phyloP scores from a whole-genome alignment of 371 early-diverging fungal species.

The Rhizopus arrhizus region DNA sequence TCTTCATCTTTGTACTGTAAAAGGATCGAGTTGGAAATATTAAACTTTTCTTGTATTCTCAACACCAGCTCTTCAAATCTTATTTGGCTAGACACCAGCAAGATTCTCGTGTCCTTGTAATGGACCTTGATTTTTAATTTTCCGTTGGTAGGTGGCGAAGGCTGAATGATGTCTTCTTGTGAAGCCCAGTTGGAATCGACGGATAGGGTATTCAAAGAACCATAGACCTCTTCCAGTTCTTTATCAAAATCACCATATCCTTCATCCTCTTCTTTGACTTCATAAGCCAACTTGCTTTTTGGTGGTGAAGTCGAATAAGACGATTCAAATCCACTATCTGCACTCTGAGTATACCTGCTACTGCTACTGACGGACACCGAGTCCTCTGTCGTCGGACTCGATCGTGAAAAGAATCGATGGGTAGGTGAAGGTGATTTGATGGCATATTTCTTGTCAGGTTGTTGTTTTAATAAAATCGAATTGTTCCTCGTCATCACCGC shows the following conservation, averaged over 20 bases:
- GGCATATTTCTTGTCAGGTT: conserved; percentile 1
- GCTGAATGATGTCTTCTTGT: conserved; percentile 3
- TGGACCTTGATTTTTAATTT: conserved; percentile 82
- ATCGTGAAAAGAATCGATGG: conserved; percentile 10
- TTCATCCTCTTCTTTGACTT: conserved; percentile 16
- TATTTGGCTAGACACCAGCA: conserved; percentile 66
- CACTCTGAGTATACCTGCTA: conserved; percentile 32
- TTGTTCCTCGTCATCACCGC: conserved; percentile 24
- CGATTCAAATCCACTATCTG: conserved; percentile 52
- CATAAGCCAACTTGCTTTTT: conserved; percentile 22
- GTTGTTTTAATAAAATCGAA: conserved; percentile 33
- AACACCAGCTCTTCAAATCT: conserved; percentile 61
- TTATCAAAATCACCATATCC: conserved; percentile 33
- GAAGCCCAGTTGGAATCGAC: conserved; percentile 5
- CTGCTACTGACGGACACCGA: conserved; percentile 26
- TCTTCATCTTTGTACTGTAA: conserved; percentile 91
- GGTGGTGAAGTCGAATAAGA: conserved; percentile 30
- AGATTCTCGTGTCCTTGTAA: conserved; percentile 71
- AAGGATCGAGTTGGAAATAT: conserved; percentile 46
- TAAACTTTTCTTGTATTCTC: conserved; percentile 73
- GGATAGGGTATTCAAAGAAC: conserved; percentile 28
- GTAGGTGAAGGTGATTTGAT: conserved; percentile 6
- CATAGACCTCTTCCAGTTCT: conserved; percentile 42
- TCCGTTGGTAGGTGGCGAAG: conserved; percentile 24
- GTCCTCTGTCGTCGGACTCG: conserved; percentile 35